A percentile compares a stretch with the other conserved stretches of the same genome.
These are phyloP conservation scores for Ceratocystis destructans DNA, from an alignment of 2,329 filamentous ascomycete species.

Conservation along the genomic window DNA sequence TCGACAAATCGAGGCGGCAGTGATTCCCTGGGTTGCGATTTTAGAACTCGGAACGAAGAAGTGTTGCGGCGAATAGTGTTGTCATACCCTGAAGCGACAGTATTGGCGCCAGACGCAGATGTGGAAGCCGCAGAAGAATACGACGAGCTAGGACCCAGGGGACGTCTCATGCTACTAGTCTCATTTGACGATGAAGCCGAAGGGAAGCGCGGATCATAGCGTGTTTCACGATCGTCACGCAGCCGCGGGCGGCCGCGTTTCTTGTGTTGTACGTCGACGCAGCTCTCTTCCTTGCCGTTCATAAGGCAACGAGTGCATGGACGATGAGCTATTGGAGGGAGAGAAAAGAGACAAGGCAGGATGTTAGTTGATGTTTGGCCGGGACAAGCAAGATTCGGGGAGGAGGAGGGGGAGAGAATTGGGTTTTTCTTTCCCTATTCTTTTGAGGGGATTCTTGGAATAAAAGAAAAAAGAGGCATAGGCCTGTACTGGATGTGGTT, in stretches of 20 bases:
- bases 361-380: no score
- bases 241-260: slow-evolving; percentile 67
- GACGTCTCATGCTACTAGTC: slow-evolving; percentile 14
- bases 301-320: slow-evolving; percentile 65
- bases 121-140: slow-evolving; percentile 14
- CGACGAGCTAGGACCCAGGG: slow-evolving; percentile 13
- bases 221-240: slow-evolving; percentile 53
- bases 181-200: slow-evolving; percentile 24
- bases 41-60: slow-evolving; percentile 35
- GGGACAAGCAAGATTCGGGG: slow-evolving; percentile 17
- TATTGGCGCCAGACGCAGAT: background rate
- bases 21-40: slow-evolving; percentile 39
- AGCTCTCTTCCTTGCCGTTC: slow-evolving; percentile 68
- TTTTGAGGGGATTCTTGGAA: no score
- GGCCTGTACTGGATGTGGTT: background rate
- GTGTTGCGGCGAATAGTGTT: slow-evolving; percentile 3
- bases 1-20: slow-evolving; percentile 38
- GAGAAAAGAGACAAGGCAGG: background rate
- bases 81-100: slow-evolving; percentile 29
- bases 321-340: slow-evolving; percentile 44
- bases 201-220: slow-evolving; percentile 41
- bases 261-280: slow-evolving; percentile 74
- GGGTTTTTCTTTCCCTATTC: background rate
- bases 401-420: background rate
- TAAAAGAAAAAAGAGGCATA: no score